Evolutionary conservation across 176 grass and related monocot genomes (phyloP).

Genomic region (Typha latifolia): DNA sequence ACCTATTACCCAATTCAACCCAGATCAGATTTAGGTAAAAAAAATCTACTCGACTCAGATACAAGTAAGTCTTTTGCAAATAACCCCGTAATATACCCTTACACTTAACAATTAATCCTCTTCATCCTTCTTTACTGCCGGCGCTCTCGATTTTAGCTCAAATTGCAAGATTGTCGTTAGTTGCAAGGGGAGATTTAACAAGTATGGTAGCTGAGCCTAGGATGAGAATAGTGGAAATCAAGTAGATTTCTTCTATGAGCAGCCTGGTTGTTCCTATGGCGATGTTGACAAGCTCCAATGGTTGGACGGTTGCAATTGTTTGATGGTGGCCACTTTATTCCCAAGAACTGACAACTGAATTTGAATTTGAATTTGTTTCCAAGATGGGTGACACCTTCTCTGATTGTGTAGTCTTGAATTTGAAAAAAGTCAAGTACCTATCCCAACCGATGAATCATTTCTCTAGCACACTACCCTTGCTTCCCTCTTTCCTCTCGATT

Average conservation of each 20-base stretch:
- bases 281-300: conserved; percentile 96
- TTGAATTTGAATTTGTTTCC: conserved; percentile 96
- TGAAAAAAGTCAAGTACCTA: too few species aligned
- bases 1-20: too few species aligned
- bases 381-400: conserved; percentile 90
- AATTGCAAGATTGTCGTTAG: conserved; percentile 55
- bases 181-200: conserved; percentile 84
- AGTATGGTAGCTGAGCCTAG: conserved; percentile 85
- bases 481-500: too few species aligned
- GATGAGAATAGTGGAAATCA: conserved; percentile 67
- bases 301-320: conserved; percentile 39
- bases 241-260: conserved; percentile 87
- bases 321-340: conserved; percentile 89
- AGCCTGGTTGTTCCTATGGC: conserved; percentile 44
- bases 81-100: too few species aligned
- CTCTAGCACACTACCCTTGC: too few species aligned
- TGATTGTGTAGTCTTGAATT: conserved; percentile 40
- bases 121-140: conserved; percentile 86
- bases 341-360: conserved; percentile 74
- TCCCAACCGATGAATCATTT: too few species aligned
- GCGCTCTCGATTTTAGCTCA: conserved; percentile 49
- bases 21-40: too few species aligned
- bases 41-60: too few species aligned
- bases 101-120: too few species aligned
- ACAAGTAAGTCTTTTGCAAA: too few species aligned